phyloP scores from a whole-genome alignment of 1,284 basidiomycete species.

The Heterobasidion irregulare region DNA sequence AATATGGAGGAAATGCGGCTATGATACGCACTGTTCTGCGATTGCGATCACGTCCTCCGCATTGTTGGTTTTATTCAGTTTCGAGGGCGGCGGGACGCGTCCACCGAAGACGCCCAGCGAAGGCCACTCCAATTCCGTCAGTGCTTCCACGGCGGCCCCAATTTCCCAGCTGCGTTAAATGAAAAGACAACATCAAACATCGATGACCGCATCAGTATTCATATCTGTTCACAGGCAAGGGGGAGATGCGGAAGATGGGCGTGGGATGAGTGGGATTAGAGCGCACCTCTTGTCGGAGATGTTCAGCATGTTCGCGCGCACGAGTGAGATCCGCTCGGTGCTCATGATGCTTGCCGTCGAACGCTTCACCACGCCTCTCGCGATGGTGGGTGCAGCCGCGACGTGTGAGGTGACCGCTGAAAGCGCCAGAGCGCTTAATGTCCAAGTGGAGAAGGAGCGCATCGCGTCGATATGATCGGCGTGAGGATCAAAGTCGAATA shows the following conservation, averaged over 20 bases:
- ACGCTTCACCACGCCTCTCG: too few species aligned
- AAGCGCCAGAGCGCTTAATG: too few species aligned
- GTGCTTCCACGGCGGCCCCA: constrained; percentile 56
- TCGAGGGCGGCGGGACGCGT: constrained; percentile 27
- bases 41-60: constrained; percentile 31
- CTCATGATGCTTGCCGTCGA: neutral
- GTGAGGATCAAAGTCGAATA: too few species aligned
- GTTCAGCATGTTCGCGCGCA: constrained; percentile 14
- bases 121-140: constrained; percentile 53
- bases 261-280: neutral
- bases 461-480: too few species aligned
- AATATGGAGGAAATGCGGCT: neutral
- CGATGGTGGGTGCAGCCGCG: neutral
- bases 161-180: constrained; percentile 53
- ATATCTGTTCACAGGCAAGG: neutral
- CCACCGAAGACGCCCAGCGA: constrained; percentile 44
- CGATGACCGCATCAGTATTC: neutral
- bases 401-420: neutral
- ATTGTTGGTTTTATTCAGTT: constrained; percentile 16
- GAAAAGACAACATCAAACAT: neutral
- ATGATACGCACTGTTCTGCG: constrained; percentile 25
- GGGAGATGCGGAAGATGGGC: neutral
- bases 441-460: too few species aligned
- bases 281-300: constrained; percentile 23
- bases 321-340: neutral